A percentile compares a stretch with the other conserved stretches of the same genome.
phyloP scores from a whole-genome alignment of 306 rosid genomes.

The Boehmeria nivea region DNA sequence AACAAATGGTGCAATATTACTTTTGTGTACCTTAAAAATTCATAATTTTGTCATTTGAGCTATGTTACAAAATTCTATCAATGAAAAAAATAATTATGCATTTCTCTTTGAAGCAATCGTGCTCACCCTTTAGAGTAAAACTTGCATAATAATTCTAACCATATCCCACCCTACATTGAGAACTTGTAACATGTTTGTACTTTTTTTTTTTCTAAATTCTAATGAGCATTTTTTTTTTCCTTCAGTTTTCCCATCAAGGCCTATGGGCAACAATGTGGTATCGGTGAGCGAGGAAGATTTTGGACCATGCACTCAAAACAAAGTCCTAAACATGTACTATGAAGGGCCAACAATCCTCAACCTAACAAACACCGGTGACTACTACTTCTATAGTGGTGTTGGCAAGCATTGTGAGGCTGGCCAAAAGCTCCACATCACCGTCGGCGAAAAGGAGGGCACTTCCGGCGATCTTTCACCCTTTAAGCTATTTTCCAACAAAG shows the following conservation, averaged over 20 bases:
- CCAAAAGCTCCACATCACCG: slow-evolving; percentile 49
- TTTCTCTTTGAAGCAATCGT: too few relatives aligned
- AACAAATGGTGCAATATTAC: too few relatives aligned
- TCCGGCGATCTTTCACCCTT: slow-evolving; percentile 26
- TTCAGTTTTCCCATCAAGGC: slow-evolving; percentile 51
- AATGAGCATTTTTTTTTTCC: neutral
- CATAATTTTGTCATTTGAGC: too few relatives aligned
- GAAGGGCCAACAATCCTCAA: slow-evolving; percentile 34
- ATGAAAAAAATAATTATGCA: too few relatives aligned
- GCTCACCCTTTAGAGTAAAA: too few relatives aligned
- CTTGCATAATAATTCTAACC: too few relatives aligned
- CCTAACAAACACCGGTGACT: slow-evolving; percentile 40
- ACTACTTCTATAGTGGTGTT: slow-evolving; percentile 43
- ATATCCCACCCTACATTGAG: too few relatives aligned
- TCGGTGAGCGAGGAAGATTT: slow-evolving; percentile 37
- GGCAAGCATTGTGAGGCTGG: slow-evolving; percentile 80
- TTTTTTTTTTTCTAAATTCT: neutral
- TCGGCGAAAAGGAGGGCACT: slow-evolving; percentile 14
- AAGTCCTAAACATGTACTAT: slow-evolving; percentile 21
- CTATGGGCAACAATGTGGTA: slow-evolving; percentile 40
- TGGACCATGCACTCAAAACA: slow-evolving; percentile 23
- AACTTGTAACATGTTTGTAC: too few relatives aligned
- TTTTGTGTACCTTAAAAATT: too few relatives aligned
- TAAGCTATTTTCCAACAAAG: neutral
- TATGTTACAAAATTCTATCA: too few relatives aligned